These are phyloP conservation scores for Spirogloea muscicola DNA, from an alignment of 139 green algal genomes.

Conservation along the genomic window DNA sequence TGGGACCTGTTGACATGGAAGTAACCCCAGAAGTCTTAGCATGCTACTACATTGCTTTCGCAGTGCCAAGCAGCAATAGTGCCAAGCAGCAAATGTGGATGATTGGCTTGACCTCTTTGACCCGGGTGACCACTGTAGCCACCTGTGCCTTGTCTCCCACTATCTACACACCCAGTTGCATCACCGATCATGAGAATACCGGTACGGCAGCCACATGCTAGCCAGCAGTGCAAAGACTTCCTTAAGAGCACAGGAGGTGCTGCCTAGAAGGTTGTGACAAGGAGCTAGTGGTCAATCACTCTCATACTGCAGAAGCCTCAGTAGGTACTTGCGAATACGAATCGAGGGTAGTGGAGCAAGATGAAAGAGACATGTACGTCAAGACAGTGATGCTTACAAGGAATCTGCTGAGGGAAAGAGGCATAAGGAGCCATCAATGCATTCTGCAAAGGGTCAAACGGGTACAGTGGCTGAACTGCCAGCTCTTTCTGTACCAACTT, in stretches of 20 bases:
- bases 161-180: not conserved
- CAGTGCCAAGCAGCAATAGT: too few relatives aligned
- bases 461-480: not conserved
- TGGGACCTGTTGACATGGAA: not conserved
- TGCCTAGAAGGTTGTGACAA: too few relatives aligned
- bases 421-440: not conserved
- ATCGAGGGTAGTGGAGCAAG: too few relatives aligned
- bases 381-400: too few relatives aligned
- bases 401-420: constrained; percentile 7
- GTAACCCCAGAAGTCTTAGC: not conserved
- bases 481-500: constrained; percentile 31
- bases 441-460: not conserved
- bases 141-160: too few relatives aligned
- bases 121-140: not conserved
- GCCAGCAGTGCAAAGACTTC: not conserved
- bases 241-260: not conserved
- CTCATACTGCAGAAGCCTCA: too few relatives aligned
- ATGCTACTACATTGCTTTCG: not conserved
- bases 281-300: too few relatives aligned
- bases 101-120: too few relatives aligned
- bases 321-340: too few relatives aligned
- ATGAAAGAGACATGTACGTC: too few relatives aligned
- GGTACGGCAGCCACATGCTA: not conserved
- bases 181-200: not conserved
- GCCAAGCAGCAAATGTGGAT: too few relatives aligned